Base-by-base conservation (phyloP, 2,329 filamentous ascomycete species). In the Trichoderma citrinoviride region DNA sequence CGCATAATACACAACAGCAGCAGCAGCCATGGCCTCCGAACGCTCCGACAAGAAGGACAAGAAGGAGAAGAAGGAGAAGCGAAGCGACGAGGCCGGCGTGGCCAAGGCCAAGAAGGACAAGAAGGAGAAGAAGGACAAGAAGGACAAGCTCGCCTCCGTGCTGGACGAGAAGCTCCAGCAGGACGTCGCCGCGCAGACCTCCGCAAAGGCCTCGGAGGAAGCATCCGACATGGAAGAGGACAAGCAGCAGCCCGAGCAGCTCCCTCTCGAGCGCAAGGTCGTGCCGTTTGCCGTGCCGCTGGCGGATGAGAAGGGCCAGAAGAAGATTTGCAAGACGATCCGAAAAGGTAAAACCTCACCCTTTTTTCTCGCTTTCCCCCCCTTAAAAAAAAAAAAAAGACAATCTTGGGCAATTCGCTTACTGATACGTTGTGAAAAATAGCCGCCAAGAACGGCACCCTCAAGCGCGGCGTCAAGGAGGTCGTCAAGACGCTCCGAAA, bases 401-500 rank as follows among this genome's bases (percentile, higher is more conserved):
- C n/a, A n/a, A n/a, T n/a, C n/a, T 37, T 5, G 10, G 33, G 10
- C 33, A 23, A 14, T 15, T 21, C 23, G 6, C 29, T 14, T 61
- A 21, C 57, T 56, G 14, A 63, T 52, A 19, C 6, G 0, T 27
- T 27, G 8, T 27, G 65, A 29, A n/a, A n/a, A n/a, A 61, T 78
- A 98, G 95, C 94, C 71, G 93, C 95, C 73, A 97, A 96, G 81
- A 88, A 92, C 81, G 96, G 96, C 82, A 91, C 92, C 66, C 90
- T 99, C 75, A 96, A 97, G 83, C 93, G 95, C 75, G 95, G 95
- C 76, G 95, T 99, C 70, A 99, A 99, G 81, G 95, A 99, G 82
- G 94, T 97, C 75, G 93, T 98, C 82, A 99, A 99, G 83, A 90
- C 93, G 40, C 91, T 99, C 72, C 93, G 95, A 82, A 98, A 98